phyloP scores from a whole-genome alignment of 306 rosid genomes.

The Pyrus communis region DNA sequence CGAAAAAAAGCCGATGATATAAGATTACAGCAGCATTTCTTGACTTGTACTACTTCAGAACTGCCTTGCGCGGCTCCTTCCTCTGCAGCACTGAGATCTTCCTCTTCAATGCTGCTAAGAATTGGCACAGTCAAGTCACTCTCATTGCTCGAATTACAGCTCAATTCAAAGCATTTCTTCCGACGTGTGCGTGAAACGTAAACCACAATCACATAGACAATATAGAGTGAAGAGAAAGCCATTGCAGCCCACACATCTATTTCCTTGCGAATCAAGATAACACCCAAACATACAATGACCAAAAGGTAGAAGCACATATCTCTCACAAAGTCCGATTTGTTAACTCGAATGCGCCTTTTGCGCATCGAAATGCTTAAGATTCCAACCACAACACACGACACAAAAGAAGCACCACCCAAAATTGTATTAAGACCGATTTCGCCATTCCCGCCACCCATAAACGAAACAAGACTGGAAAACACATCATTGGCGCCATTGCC shows the following conservation, averaged over 20 bases:
- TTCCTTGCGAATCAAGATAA: constrained; percentile 44
- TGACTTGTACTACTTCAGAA: constrained; percentile 1
- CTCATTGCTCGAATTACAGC: not conserved
- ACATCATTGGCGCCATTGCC: constrained; percentile 94
- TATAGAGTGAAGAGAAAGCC: constrained; percentile 46
- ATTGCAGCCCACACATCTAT: constrained; percentile 55
- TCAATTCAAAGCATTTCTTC: not conserved
- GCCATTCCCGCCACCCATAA: constrained; percentile 38
- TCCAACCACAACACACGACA: constrained; percentile 63
- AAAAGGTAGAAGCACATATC: constrained; percentile 55
- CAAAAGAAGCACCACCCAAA: constrained; percentile 74
- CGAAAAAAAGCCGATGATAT: constrained; percentile 17
- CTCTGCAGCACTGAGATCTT: constrained; percentile 13
- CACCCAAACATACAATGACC: constrained; percentile 35
- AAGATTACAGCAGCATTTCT: constrained; percentile 16
- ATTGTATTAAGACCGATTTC: constrained; percentile 65
- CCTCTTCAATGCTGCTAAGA: constrained; percentile 31
- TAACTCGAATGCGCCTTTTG: constrained; percentile 28
- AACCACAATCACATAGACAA: constrained; percentile 59
- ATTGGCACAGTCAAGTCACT: constrained; percentile 38
- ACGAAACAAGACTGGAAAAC: constrained; percentile 64
- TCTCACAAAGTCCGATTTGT: constrained; percentile 51
- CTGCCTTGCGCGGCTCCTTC: constrained; percentile 18
- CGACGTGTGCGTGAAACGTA: constrained; percentile 42
- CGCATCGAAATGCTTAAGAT: constrained; percentile 47